Conservation (phyloP, 108 stramenopile species). For the Cyclotella atomus region DNA sequence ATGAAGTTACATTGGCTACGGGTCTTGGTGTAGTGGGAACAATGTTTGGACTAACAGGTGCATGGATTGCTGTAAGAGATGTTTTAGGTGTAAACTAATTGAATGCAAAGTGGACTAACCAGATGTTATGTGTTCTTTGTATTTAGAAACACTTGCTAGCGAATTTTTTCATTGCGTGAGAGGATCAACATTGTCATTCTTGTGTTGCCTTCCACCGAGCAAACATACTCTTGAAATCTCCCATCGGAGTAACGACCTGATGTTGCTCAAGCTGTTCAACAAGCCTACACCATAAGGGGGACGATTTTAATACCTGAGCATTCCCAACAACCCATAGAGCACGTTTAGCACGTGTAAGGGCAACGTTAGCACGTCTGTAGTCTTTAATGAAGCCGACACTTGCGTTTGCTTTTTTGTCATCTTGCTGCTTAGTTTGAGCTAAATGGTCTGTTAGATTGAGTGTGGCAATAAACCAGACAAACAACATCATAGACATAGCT, state of each 20-base stretch:
- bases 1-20: background rate
- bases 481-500: background rate
- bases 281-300: constrained; percentile 37
- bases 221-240: constrained; percentile 9
- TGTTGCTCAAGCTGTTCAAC: too few relatives aligned
- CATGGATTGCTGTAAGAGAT: background rate
- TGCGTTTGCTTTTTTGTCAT: constrained; percentile 3
- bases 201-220: constrained; percentile 5
- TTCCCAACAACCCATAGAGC: constrained; percentile 62
- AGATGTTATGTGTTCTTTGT: too few relatives aligned
- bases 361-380: constrained; percentile 62
- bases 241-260: background rate
- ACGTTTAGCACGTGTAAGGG: constrained; percentile 59
- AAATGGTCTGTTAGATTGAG: background rate
- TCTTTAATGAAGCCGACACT: constrained; percentile 62
- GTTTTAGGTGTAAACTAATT: background rate
- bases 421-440: background rate
- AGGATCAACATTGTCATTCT: background rate
- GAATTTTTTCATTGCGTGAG: background rate
- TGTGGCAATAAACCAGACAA: background rate
- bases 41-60: background rate
- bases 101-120: too few relatives aligned
- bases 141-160: too few relatives aligned
- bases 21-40: background rate
- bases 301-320: constrained; percentile 36